Evolutionary conservation across 1,139 yeast species (phyloP), one percentile per base, ranked within the genome.

Genomic region (Geotrichum carabidarum): DNA sequence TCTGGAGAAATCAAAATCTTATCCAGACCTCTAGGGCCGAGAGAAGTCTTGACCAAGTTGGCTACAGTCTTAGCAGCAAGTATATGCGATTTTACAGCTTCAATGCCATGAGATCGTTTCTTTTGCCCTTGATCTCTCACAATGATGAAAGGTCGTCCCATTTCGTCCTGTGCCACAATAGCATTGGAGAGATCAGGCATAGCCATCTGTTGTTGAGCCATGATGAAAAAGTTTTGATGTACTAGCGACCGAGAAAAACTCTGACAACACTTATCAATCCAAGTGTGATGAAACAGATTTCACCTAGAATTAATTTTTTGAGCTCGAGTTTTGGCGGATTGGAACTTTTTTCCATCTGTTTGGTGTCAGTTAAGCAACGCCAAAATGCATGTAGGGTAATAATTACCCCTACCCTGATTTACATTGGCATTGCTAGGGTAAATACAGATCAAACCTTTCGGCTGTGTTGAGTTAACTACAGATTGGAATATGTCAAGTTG

Each of bases 11-110:
- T 88, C 64, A 94, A 78, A 65, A 94, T 93, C 74, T 94, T 94
- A 71, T 94, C 99, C 67, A 94, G 76, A n/a, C 99, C 99, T 68
- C 99, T 81, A 56, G 99, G 99, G 6, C 99, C 99, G 62, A 94
- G 76, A 0, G 97, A 89, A 1, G 97, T 87, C 68, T 86, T 87
- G 60, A 94, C 86, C 60, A 94, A 89, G 36, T 91, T 85, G 12
- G 98, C 91, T 56, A 94, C 97, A 17, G 96, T 85, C 71, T 96
- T 81, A 34, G 99, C 99, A 41, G 99, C 99, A 59, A 90, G 78
- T 57, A 94, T 91, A 70, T 94, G 98, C 54, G 62, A 84, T 72
- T 89, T 93, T 65, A 95, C 89, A 42, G 99, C 99, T 64, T 94
- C 99, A 57, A 86, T 73, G 18, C 99, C 99, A 65, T 89, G 96